These are phyloP conservation scores for Vanilla planifolia DNA, from an alignment of 106 monocot species.

Conservation along the genomic window DNA sequence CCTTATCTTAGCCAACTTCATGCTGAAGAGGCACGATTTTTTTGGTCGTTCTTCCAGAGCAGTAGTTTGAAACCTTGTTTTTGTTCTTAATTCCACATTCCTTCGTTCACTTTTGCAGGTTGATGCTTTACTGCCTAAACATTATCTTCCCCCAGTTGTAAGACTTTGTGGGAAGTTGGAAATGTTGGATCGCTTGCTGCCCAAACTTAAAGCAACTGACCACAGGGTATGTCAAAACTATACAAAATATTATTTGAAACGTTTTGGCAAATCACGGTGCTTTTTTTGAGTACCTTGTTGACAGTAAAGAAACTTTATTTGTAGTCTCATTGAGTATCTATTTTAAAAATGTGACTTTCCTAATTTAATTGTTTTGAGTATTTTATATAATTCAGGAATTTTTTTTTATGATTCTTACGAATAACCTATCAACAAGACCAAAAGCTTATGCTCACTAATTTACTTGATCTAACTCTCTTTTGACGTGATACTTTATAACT, in stretches of 20 bases:
- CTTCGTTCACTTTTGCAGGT: slow-evolving; percentile 36
- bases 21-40: slow-evolving; percentile 73
- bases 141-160: slow-evolving; percentile 84
- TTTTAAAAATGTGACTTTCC: too few relatives aligned
- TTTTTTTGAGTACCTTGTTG: neutral
- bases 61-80: neutral
- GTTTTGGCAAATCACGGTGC: neutral
- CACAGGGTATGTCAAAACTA: slow-evolving; percentile 90
- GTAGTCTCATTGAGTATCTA: too few relatives aligned
- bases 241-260: slow-evolving; percentile 3
- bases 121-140: slow-evolving; percentile 71
- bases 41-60: too few relatives aligned
- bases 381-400: too few relatives aligned
- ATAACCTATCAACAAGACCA: too few relatives aligned
- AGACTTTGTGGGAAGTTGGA: slow-evolving; percentile 98
- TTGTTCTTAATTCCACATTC: neutral
- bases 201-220: slow-evolving; percentile 95
- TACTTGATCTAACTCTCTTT: too few relatives aligned
- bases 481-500: too few relatives aligned
- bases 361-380: too few relatives aligned
- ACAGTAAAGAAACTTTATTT: too few relatives aligned
- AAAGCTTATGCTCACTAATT: too few relatives aligned
- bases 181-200: slow-evolving; percentile 92
- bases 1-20: slow-evolving; percentile 96
- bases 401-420: too few relatives aligned